Conservation (phyloP, 2,329 filamentous ascomycete species). For the Fusarium globosum region DNA sequence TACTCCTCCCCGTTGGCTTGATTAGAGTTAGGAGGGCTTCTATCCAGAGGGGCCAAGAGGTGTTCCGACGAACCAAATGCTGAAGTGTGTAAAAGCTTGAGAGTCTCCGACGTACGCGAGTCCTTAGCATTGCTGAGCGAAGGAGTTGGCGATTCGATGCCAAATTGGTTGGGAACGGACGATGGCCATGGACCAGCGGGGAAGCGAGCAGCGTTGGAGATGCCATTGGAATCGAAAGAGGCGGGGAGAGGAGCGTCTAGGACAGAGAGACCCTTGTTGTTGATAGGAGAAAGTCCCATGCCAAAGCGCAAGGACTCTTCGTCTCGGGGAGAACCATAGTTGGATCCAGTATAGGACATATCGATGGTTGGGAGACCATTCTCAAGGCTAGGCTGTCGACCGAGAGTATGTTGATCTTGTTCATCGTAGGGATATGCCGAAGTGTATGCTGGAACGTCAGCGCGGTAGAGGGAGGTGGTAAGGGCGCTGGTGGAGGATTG, state of each 20-base stretch:
- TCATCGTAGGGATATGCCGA: slow-evolving; percentile 57
- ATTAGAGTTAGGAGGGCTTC: slow-evolving; percentile 63
- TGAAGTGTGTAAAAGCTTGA: slow-evolving; percentile 74
- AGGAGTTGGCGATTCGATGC: slow-evolving; percentile 84
- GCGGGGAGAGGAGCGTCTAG: slow-evolving; percentile 92
- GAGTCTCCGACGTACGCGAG: slow-evolving; percentile 69
- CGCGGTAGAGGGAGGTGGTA: slow-evolving; percentile 65
- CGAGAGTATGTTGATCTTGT: slow-evolving; percentile 57
- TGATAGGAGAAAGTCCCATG: slow-evolving; percentile 82
- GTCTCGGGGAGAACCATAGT: slow-evolving; percentile 87
- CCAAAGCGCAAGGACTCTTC: slow-evolving; percentile 68
- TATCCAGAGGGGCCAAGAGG: slow-evolving; percentile 61
- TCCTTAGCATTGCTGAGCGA: slow-evolving; percentile 74
- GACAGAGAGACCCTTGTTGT: slow-evolving; percentile 81
- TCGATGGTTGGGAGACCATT: slow-evolving; percentile 69
- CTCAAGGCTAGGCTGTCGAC: slow-evolving; percentile 64
- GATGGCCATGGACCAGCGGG: slow-evolving; percentile 84
- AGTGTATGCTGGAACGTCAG: slow-evolving; percentile 53
- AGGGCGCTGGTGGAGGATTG: slow-evolving; percentile 76
- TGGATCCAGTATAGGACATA: slow-evolving; percentile 66
- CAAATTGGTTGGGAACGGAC: slow-evolving; percentile 92
- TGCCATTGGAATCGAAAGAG: slow-evolving; percentile 95
- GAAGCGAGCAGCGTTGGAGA: slow-evolving; percentile 89
- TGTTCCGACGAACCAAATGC: slow-evolving; percentile 75
- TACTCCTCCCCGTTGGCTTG: slow-evolving; percentile 67